Evolutionary conservation across 371 early-diverging fungal genomes (phyloP).

Genomic region (Actinomucor elegans): DNA sequence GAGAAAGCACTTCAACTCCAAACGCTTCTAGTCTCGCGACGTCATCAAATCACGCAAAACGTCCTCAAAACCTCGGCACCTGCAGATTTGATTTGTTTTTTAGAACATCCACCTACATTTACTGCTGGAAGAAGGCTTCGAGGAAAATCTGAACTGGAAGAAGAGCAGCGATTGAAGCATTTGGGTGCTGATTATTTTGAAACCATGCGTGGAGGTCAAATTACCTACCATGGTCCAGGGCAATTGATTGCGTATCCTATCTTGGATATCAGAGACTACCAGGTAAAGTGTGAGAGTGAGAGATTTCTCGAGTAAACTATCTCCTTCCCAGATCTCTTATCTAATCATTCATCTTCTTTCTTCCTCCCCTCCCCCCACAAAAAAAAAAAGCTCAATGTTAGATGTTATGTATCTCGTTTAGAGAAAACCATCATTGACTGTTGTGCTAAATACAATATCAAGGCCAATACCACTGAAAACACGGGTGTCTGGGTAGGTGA

Average conservation of each 20-base stretch:
- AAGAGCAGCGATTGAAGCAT: slow-evolving; percentile 52
- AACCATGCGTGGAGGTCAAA: slow-evolving; percentile 89
- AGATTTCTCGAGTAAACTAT: too few species aligned
- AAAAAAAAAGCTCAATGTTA: slow-evolving; percentile 58
- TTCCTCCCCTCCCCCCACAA: not conserved
- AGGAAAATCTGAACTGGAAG: slow-evolving; percentile 53
- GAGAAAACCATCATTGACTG: slow-evolving; percentile 78
- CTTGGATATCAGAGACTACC: slow-evolving; percentile 68
- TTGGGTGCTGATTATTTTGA: slow-evolving; percentile 84
- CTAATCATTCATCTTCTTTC: too few species aligned
- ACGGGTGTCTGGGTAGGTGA: slow-evolving; percentile 88
- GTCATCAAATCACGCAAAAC: slow-evolving; percentile 33
- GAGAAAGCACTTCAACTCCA: slow-evolving; percentile 58
- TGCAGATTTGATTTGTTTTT: slow-evolving; percentile 70
- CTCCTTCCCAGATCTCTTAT: too few species aligned
- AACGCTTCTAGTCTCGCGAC: slow-evolving; percentile 45
- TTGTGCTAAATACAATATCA: slow-evolving; percentile 64
- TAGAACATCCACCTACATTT: slow-evolving; percentile 89
- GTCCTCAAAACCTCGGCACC: not conserved
- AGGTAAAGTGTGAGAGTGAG: slow-evolving; percentile 34
- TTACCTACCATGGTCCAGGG: slow-evolving; percentile 97
- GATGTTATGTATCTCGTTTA: slow-evolving; percentile 78
- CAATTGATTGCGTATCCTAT: slow-evolving; percentile 97
- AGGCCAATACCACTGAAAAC: slow-evolving; percentile 68
- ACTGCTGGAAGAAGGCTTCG: slow-evolving; percentile 89